Evolutionary conservation across 2,329 filamentous ascomycete genomes (phyloP).

Genomic region (Decorospora gaudefroyi): DNA sequence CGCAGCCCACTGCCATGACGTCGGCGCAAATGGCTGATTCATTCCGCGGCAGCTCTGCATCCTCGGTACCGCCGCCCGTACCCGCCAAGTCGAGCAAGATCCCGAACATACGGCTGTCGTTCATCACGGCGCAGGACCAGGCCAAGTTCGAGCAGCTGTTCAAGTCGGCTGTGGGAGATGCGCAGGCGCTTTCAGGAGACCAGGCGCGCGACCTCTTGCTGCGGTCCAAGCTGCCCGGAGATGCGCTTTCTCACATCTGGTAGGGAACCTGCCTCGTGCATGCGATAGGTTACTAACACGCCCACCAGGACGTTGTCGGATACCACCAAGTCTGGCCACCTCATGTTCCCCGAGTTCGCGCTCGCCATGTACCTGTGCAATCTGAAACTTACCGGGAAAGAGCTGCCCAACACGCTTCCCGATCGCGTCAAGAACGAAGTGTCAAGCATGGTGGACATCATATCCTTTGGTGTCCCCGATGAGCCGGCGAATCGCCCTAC

Average conservation of each 20-base stretch:
- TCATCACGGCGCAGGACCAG: constrained; percentile 94
- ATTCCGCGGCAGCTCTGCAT: constrained; percentile 52
- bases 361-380: constrained; percentile 99
- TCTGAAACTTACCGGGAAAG: constrained; percentile 83
- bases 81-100: constrained; percentile 76
- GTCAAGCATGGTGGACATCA: constrained; percentile 99
- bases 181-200: constrained; percentile 83
- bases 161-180: constrained; percentile 87
- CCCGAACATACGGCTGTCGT: constrained; percentile 90
- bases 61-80: constrained; percentile 60
- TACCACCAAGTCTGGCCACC: constrained; percentile 92
- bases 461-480: constrained; percentile 89
- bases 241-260: constrained; percentile 92
- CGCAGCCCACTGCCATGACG: constrained; percentile 64
- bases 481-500: constrained; percentile 59
- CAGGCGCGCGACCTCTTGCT: constrained; percentile 88
- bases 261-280: constrained; percentile 49
- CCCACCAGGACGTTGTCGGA: constrained; percentile 85
- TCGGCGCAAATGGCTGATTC: constrained; percentile 68
- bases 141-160: constrained; percentile 97
- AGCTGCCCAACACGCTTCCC: constrained; percentile 73
- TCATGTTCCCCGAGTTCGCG: constrained; percentile 97
- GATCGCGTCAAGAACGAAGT: constrained; percentile 94
- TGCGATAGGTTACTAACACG: constrained; percentile 21
- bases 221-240: constrained; percentile 84